A percentile compares a stretch with the other conserved stretches of the same genome.
phyloP scores from a whole-genome alignment of 345 rosid genomes.

The Salix exigua region DNA sequence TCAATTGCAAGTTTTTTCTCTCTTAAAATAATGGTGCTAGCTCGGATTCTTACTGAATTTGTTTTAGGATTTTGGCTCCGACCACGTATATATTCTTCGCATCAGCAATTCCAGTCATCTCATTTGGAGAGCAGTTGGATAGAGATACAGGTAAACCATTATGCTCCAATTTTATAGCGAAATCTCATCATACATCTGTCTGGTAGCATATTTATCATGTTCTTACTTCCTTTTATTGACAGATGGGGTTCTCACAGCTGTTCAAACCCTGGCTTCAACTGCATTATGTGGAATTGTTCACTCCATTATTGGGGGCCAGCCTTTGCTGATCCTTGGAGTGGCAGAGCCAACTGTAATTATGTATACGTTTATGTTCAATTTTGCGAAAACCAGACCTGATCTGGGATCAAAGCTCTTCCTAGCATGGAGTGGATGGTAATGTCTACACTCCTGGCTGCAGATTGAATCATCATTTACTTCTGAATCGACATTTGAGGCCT shows the following conservation, averaged over 20 bases:
- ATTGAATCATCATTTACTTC: background rate
- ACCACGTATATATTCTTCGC: slow-evolving; percentile 30
- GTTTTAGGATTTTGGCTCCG: slow-evolving; percentile 31
- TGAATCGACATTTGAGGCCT: background rate
- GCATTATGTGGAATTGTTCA: slow-evolving; percentile 30
- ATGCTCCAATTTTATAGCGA: background rate
- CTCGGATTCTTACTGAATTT: slow-evolving; percentile 1
- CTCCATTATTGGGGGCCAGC: slow-evolving; percentile 32
- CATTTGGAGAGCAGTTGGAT: slow-evolving; percentile 31
- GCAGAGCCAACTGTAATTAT: slow-evolving; percentile 36
- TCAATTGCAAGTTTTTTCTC: background rate
- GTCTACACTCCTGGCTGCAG: slow-evolving; percentile 2
- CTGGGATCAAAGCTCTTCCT: slow-evolving; percentile 32
- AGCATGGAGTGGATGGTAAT: slow-evolving; percentile 35
- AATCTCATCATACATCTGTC: background rate
- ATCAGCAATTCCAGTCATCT: slow-evolving; percentile 33
- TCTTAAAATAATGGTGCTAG: background rate
- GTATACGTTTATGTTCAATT: slow-evolving; percentile 33
- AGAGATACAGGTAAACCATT: slow-evolving; percentile 25
- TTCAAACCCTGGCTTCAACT: slow-evolving; percentile 30
- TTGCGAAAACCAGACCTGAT: slow-evolving; percentile 24
- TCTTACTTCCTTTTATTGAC: background rate
- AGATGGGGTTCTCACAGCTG: slow-evolving; percentile 28
- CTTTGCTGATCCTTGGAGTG: slow-evolving; percentile 32
- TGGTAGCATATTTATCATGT: background rate